phyloP scores from a whole-genome alignment of 805 yeast species.

The Candida glaebosa region DNA sequence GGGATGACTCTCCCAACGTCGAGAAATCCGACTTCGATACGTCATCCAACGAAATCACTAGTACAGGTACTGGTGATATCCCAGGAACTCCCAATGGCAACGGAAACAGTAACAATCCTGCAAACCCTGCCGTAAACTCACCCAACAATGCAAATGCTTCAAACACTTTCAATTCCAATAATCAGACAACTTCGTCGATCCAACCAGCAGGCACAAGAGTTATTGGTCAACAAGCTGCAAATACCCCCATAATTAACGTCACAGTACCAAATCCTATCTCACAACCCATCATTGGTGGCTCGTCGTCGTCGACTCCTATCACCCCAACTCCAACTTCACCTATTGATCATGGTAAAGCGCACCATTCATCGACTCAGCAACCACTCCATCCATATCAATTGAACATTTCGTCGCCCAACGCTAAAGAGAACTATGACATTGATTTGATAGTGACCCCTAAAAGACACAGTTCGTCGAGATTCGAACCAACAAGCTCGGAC shows the following conservation, averaged over 20 bases:
- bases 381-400: slow-evolving; percentile 18
- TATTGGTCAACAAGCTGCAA: background rate
- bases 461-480: slow-evolving; percentile 88
- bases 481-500: slow-evolving; percentile 63
- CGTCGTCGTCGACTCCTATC: slow-evolving; percentile 9
- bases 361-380: slow-evolving; percentile 17
- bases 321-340: slow-evolving; percentile 25
- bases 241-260: background rate
- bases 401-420: slow-evolving; percentile 50
- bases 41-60: slow-evolving; percentile 6
- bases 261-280: background rate
- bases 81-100: too few species aligned
- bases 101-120: slow-evolving; percentile 8
- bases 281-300: background rate
- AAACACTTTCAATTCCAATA: background rate
- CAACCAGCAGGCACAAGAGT: background rate
- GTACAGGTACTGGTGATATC: slow-evolving; percentile 13
- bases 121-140: background rate
- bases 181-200: background rate
- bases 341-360: slow-evolving; percentile 12
- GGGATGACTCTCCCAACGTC: background rate
- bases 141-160: background rate
- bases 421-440: slow-evolving; percentile 62
- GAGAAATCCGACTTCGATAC: slow-evolving; percentile 2
- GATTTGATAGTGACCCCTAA: slow-evolving; percentile 79